These are phyloP conservation scores for Xerocomellus amylosporus DNA, from an alignment of 768 basidiomycete genomes.

Conservation along the genomic window DNA sequence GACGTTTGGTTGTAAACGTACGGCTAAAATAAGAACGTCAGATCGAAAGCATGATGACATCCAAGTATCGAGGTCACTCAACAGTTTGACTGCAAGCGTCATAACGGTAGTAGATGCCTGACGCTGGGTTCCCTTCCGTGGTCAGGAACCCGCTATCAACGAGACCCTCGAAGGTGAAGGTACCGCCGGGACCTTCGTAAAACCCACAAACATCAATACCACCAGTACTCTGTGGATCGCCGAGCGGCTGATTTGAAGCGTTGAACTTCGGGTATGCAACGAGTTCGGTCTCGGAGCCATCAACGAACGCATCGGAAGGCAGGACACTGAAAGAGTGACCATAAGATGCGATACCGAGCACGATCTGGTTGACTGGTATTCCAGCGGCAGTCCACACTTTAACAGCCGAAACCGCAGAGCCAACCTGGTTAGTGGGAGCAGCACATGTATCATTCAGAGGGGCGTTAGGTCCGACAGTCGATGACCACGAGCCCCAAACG, in stretches of 20 bases:
- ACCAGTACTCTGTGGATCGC: slow-evolving; percentile 56
- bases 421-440: slow-evolving; percentile 50
- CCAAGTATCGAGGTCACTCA: slow-evolving; percentile 21
- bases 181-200: slow-evolving; percentile 44
- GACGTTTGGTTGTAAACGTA: slow-evolving; percentile 59
- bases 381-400: slow-evolving; percentile 72
- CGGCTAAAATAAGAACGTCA: slow-evolving; percentile 43
- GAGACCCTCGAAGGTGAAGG: slow-evolving; percentile 60
- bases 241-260: slow-evolving; percentile 39
- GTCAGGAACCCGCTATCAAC: slow-evolving; percentile 55
- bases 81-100: slow-evolving; percentile 75
- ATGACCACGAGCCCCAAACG: slow-evolving; percentile 49
- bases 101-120: slow-evolving; percentile 52
- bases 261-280: slow-evolving; percentile 51
- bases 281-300: slow-evolving; percentile 36
- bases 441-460: slow-evolving; percentile 79
- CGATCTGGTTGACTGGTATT: slow-evolving; percentile 64
- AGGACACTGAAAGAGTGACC: slow-evolving; percentile 67
- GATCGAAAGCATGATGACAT: background rate
- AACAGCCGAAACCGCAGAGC: slow-evolving; percentile 75
- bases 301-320: slow-evolving; percentile 35
- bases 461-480: slow-evolving; percentile 72
- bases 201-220: slow-evolving; percentile 55
- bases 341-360: slow-evolving; percentile 80
- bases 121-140: slow-evolving; percentile 23